Conservation (phyloP, 495 filamentous ascomycete species). For the Talaromyces stipitatus region DNA sequence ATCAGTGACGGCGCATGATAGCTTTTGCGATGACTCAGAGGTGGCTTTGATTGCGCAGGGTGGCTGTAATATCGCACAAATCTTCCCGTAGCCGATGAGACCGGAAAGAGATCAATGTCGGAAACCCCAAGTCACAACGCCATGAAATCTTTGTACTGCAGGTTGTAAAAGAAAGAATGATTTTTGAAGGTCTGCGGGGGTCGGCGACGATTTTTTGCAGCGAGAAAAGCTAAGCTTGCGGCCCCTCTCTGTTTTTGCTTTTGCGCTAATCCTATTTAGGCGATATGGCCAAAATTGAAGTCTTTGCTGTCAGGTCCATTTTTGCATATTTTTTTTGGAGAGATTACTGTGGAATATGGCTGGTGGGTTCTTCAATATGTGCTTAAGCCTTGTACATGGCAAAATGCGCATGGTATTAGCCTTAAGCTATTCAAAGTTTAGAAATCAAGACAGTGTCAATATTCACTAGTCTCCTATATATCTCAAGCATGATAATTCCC, state of each 20-base stretch:
- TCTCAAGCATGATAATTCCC: conserved; percentile 4
- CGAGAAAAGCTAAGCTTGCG: conserved; percentile 6
- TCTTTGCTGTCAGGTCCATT: too few relatives aligned
- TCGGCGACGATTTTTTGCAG: conserved; percentile 9
- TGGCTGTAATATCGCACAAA: neutral
- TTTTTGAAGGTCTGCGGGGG: conserved; percentile 4
- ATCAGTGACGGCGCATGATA: conserved; percentile 5
- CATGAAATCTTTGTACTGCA: neutral
- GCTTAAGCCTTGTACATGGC: too few relatives aligned
- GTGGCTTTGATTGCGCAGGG: neutral
- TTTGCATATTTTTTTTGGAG: too few relatives aligned
- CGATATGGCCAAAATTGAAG: neutral
- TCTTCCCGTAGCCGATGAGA: too few relatives aligned
- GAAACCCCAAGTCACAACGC: neutral
- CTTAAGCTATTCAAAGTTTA: neutral
- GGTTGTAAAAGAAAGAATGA: neutral
- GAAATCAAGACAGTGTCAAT: too few relatives aligned
- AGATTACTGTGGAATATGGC: too few relatives aligned
- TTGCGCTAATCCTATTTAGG: neutral
- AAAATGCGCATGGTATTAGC: too few relatives aligned
- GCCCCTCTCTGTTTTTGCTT: neutral
- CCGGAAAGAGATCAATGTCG: too few relatives aligned
- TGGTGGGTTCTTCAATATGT: too few relatives aligned
- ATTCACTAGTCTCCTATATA: neutral
- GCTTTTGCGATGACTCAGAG: neutral